Conservation (phyloP, 495 filamentous ascomycete species). For the Saxophila tyrrhenica region DNA sequence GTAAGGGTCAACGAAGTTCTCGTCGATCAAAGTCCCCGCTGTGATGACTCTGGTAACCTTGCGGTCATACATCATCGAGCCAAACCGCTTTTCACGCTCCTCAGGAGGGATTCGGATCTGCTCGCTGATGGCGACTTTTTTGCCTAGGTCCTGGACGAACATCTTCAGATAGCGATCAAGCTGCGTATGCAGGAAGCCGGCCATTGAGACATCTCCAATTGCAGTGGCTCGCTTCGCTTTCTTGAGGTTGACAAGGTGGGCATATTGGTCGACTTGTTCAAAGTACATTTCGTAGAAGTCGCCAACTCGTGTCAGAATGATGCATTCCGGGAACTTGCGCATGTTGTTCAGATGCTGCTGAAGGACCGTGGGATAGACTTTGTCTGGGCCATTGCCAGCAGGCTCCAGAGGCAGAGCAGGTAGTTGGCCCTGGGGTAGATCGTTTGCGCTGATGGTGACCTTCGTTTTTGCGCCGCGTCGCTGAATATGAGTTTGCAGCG, state of each 20-base stretch:
- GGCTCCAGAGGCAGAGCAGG: conserved; percentile 11
- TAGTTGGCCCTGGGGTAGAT: conserved; percentile 15
- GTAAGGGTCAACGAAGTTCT: conserved; percentile 88
- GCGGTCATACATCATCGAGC: conserved; percentile 71
- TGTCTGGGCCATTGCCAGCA: neutral
- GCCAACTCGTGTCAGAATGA: conserved; percentile 81
- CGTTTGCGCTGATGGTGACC: conserved; percentile 11
- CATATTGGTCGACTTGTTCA: conserved; percentile 80
- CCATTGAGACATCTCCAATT: conserved; percentile 69
- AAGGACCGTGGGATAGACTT: conserved; percentile 68
- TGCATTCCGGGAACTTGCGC: conserved; percentile 76
- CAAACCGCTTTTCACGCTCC: conserved; percentile 53
- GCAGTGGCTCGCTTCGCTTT: conserved; percentile 67
- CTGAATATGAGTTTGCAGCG: neutral
- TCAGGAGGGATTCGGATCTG: conserved; percentile 61
- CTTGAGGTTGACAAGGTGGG: conserved; percentile 78
- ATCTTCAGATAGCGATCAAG: conserved; percentile 84
- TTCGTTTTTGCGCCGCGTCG: conserved; percentile 13
- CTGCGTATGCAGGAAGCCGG: conserved; percentile 88
- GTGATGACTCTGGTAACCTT: conserved; percentile 79
- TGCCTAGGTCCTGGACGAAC: conserved; percentile 78
- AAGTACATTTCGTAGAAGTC: conserved; percentile 97
- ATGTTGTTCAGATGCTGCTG: conserved; percentile 84
- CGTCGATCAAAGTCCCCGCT: conserved; percentile 90
- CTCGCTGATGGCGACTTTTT: conserved; percentile 87